Percentiles rank a stretch among this genome's conserved stretches.
phyloP scores from a whole-genome alignment of 768 basidiomycete species.

The Dentipellis fragilis region DNA sequence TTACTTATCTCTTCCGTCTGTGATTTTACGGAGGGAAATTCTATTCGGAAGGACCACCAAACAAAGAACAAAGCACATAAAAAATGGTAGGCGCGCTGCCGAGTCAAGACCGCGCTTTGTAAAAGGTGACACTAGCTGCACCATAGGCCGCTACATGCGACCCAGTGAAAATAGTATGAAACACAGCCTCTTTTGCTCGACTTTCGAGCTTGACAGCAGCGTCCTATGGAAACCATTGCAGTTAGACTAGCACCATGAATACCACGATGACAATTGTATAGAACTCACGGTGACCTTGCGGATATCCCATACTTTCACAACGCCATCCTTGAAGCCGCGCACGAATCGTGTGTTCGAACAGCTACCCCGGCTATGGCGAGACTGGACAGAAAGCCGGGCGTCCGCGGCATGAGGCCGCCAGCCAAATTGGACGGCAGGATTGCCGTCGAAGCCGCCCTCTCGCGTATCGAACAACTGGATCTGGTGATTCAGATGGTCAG shows the following conservation, averaged over 20 bases:
- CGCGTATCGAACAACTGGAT: constrained; percentile 39
- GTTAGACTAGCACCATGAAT: constrained; percentile 5
- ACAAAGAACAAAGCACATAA: too few relatives aligned
- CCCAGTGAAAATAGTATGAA: constrained; percentile 31
- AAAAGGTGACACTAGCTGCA: constrained; percentile 28
- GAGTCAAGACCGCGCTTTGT: constrained; percentile 5
- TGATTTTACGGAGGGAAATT: background rate
- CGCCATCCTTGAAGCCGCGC: constrained; percentile 35
- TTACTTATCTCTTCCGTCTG: background rate
- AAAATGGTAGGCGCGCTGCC: background rate
- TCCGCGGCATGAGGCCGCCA: constrained; percentile 15
- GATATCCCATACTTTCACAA: constrained; percentile 39
- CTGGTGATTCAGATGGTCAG: constrained; percentile 40
- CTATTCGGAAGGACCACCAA: background rate
- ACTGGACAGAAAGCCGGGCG: constrained; percentile 6
- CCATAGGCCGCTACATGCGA: constrained; percentile 33
- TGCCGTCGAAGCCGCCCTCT: constrained; percentile 26
- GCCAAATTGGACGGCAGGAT: constrained; percentile 37
- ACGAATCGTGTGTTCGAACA: constrained; percentile 31
- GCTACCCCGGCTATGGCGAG: constrained; percentile 29
- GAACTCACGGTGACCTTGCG: constrained; percentile 33
- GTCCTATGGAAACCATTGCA: constrained; percentile 18
- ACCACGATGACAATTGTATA: constrained; percentile 9
- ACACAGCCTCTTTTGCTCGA: constrained; percentile 24
- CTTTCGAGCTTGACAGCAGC: constrained; percentile 25